Percentiles rank a stretch among this genome's conserved stretches.
These are phyloP conservation scores for Pythium guiyangense DNA, from an alignment of 352 stramenopile species.

Conservation along the genomic window DNA sequence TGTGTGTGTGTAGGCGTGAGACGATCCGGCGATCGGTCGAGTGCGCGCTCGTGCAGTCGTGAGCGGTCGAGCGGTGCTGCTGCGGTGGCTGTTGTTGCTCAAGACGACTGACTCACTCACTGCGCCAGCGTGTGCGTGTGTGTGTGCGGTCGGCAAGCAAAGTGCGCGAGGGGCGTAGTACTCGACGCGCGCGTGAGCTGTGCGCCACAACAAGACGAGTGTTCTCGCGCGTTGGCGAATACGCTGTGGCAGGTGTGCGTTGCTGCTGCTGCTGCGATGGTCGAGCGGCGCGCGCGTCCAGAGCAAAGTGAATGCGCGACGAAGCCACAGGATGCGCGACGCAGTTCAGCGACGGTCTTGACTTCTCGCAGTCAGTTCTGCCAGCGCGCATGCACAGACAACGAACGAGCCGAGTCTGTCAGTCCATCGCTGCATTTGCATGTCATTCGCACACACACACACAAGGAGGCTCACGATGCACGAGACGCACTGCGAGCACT, in stretches of 20 bases:
- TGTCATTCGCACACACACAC: not conserved
- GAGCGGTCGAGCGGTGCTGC: not conserved
- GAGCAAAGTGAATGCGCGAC: not conserved
- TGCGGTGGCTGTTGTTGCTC: not conserved
- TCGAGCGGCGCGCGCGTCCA: not conserved
- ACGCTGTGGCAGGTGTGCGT: not conserved
- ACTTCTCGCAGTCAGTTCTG: not conserved
- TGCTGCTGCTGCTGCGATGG: slow-evolving; percentile 1
- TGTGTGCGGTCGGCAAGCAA: no score
- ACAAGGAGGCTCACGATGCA: not conserved
- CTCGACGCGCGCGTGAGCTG: no score
- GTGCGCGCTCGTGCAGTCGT: no score
- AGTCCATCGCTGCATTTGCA: no score
- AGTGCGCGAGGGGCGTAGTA: no score
- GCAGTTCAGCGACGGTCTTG: slow-evolving; percentile 7
- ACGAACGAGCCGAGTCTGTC: no score
- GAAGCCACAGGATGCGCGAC: not conserved
- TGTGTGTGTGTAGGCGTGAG: not conserved
- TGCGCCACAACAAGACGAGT: no score
- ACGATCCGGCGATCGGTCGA: no score
- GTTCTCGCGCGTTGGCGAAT: no score
- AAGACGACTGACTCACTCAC: no score
- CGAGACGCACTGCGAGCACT: not conserved
- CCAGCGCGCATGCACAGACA: not conserved
- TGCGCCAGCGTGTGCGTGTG: no score